These are phyloP conservation scores for Zelonia costaricensis DNA, from an alignment of 208 protist genomes.

Conservation along the genomic window DNA sequence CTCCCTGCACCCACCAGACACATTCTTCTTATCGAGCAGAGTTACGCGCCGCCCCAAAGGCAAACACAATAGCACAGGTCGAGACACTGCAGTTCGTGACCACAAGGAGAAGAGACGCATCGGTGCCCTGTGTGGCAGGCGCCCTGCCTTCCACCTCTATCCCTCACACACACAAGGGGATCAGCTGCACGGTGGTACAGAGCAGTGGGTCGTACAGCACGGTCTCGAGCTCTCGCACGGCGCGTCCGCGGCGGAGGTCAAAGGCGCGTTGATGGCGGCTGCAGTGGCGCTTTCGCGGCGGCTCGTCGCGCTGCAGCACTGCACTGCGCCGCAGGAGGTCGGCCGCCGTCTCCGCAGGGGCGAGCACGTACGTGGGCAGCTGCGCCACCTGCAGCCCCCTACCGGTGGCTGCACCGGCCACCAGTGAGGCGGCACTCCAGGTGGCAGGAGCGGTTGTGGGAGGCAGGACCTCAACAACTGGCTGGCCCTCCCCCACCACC, in stretches of 20 bases:
- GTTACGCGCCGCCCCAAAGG: too few species aligned
- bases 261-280: slow-evolving; percentile 29
- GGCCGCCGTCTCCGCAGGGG: slow-evolving; percentile 13
- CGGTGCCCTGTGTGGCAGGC: background rate
- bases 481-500: too few species aligned
- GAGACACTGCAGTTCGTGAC: too few species aligned
- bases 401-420: background rate
- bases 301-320: slow-evolving; percentile 1
- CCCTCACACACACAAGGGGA: slow-evolving; percentile 19
- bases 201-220: slow-evolving; percentile 15
- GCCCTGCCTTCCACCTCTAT: background rate
- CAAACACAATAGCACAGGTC: too few species aligned
- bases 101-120: too few species aligned
- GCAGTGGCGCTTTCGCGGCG: slow-evolving; percentile 7
- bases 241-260: slow-evolving; percentile 15
- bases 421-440: slow-evolving; percentile 9
- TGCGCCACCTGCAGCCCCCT: background rate
- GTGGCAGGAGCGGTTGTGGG: too few species aligned
- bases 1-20: too few species aligned
- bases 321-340: slow-evolving; percentile 19
- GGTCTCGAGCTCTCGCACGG: slow-evolving; percentile 10
- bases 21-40: too few species aligned
- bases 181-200: slow-evolving; percentile 23
- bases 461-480: too few species aligned
- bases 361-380: slow-evolving; percentile 12